These are phyloP conservation scores for Sistotremastrum niveocremeum DNA, from an alignment of 768 basidiomycete genomes.

Conservation along the genomic window DNA sequence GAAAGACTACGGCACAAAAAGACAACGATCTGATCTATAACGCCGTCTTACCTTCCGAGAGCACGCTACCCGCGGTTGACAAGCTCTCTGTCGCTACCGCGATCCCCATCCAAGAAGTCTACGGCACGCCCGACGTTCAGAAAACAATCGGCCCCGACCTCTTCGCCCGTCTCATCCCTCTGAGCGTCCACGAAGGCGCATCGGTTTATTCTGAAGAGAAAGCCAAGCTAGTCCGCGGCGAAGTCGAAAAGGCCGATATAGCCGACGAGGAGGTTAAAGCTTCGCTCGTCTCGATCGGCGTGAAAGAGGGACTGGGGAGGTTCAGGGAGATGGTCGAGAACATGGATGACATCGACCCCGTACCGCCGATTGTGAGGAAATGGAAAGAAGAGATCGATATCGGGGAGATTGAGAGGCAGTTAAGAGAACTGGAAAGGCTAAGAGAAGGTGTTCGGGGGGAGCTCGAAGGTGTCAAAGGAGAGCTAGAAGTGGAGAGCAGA, in stretches of 20 bases:
- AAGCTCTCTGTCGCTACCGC: conserved; percentile 71
- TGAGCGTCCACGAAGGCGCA: conserved; percentile 92
- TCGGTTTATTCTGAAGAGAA: conserved; percentile 98
- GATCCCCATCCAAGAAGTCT: conserved; percentile 90
- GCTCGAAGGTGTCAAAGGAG: conserved; percentile 45
- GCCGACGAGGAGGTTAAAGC: conserved; percentile 72
- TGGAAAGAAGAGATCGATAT: conserved; percentile 63
- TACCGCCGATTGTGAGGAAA: conserved; percentile 55
- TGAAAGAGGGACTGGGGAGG: conserved; percentile 54
- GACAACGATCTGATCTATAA: conserved; percentile 99
- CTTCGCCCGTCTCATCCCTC: conserved; percentile 74
- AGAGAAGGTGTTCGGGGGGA: conserved; percentile 45
- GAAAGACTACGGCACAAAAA: conserved; percentile 57
- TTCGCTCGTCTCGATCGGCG: conserved; percentile 67
- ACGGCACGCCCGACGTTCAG: conserved; percentile 80
- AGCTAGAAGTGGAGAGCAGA: conserved; percentile 69
- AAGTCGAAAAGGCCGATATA: conserved; percentile 77
- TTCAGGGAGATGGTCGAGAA: conserved; percentile 64
- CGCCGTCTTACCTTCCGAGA: conserved; percentile 66
- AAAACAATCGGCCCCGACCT: conserved; percentile 89
- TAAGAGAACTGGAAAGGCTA: conserved; percentile 43
- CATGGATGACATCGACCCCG: conserved; percentile 33
- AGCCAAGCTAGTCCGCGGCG: conserved; percentile 81
- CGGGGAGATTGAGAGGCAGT: conserved; percentile 57
- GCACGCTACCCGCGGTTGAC: conserved; percentile 70